Conservation (phyloP, 495 filamentous ascomycete species). For the Chaetomium cochliodes region DNA sequence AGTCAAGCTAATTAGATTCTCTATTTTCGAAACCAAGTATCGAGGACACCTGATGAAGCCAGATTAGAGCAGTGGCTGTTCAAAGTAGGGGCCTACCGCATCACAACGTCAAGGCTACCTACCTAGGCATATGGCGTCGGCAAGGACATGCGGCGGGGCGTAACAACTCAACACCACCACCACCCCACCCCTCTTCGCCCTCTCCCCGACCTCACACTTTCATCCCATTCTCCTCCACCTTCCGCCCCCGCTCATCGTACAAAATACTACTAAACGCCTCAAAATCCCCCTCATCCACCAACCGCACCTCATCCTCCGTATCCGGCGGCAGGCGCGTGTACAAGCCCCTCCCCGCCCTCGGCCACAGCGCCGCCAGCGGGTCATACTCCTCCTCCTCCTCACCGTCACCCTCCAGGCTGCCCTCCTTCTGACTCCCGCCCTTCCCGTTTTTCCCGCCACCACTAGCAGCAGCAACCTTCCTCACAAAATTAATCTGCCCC, state of each 20-base stretch:
- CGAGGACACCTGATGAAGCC: too few relatives aligned
- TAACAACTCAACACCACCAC: too few relatives aligned
- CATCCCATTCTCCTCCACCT: slow-evolving; percentile 40
- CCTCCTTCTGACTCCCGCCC: slow-evolving; percentile 5
- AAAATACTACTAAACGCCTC: slow-evolving; percentile 54
- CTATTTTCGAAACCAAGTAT: too few relatives aligned
- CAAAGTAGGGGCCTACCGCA: too few relatives aligned
- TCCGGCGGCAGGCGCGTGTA: slow-evolving; percentile 47
- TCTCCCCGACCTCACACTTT: slow-evolving; percentile 22
- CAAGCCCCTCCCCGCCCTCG: slow-evolving; percentile 60
- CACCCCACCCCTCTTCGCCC: background rate
- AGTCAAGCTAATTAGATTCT: too few relatives aligned
- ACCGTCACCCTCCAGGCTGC: slow-evolving; percentile 24
- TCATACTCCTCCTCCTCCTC: slow-evolving; percentile 37
- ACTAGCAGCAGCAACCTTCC: slow-evolving; percentile 34
- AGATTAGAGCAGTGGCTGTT: too few relatives aligned
- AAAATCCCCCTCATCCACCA: slow-evolving; percentile 50
- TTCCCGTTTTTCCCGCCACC: slow-evolving; percentile 13
- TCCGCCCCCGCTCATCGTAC: slow-evolving; percentile 45
- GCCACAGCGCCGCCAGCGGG: slow-evolving; percentile 59
- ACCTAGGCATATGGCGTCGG: too few relatives aligned
- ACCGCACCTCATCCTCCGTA: slow-evolving; percentile 44
- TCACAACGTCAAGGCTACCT: too few relatives aligned
- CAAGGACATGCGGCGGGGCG: too few relatives aligned
- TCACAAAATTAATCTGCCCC: slow-evolving; percentile 42